Base-by-base conservation (phyloP, 768 basidiomycete species). In the Pulveroboletus sp. region DNA sequence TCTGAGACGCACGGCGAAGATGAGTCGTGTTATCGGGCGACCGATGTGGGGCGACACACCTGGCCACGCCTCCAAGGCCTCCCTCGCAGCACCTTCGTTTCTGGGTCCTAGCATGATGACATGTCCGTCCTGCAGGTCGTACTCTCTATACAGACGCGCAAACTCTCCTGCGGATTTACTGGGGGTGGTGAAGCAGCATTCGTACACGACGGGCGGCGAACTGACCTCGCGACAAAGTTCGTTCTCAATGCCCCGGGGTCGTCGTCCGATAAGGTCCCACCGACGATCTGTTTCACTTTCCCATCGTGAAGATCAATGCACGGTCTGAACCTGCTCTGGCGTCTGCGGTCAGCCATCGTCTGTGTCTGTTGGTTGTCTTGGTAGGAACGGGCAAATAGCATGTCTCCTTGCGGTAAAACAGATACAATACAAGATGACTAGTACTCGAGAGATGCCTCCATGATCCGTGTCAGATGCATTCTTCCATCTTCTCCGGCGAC, bases 261-360 rank as follows among this genome's bases (percentile, higher is more conserved):
- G 21, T 68, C 58, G 44, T 91, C 86, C 17, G 87, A 89, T 28
- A 99, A 77, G 5, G 93, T 94, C 4, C 94, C 92, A 38, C 96
- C 96, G 12, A 99, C 90, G 47, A 99, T 97, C 71, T 99, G 96
- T 71, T 98, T 98, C 50, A 99, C 96, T 60, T 92, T 77, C 6
- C 96, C 96, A 51, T 85, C 79, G 70, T 99, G 96, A 14, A 99
- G 79, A 69, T 99, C 96, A 60, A 99, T 97, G 66, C 96, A 99
- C 17, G 96, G 96, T 49, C 86, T 77, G 73, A 96, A 95, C 42
- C 77, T 66, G 59, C 77, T 81, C 46, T 57, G 61, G 24, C 62
- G 60, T 50, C 37, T 58, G 46, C 50, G 39, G 48, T 51, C 54
- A 46, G 60, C 39, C 66, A 62, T 67, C 24, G 33, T 48, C 38